Conservation (phyloP, 306 rosid genomes). For the Prunus kanzakura region DNA sequence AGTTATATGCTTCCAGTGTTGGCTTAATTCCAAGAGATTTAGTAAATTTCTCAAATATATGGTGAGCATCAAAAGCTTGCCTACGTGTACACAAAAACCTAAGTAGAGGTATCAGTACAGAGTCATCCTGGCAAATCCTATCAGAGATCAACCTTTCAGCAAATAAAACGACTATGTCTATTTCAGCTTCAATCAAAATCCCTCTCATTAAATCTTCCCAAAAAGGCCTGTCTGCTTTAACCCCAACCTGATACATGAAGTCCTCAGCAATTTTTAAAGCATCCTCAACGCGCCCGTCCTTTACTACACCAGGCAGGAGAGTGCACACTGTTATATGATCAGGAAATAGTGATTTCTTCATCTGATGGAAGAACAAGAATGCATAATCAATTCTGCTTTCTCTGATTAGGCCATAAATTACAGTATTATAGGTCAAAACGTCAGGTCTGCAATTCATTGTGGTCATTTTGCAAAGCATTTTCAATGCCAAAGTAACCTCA, state of each 20-base stretch:
- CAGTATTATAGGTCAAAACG: constrained; percentile 78
- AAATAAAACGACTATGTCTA: constrained; percentile 52
- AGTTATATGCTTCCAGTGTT: constrained; percentile 66
- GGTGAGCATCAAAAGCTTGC: constrained; percentile 62
- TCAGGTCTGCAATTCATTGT: constrained; percentile 70
- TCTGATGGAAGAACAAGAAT: constrained; percentile 90
- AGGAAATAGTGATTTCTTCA: constrained; percentile 82
- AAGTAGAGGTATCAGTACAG: constrained; percentile 60
- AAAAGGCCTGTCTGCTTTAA: constrained; percentile 40
- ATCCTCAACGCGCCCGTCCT: constrained; percentile 57
- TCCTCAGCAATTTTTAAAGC: constrained; percentile 54
- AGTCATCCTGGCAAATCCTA: constrained; percentile 61
- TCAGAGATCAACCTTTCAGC: constrained; percentile 60
- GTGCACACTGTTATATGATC: constrained; percentile 84
- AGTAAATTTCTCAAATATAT: constrained; percentile 63
- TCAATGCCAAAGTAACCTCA: constrained; percentile 67
- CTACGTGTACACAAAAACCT: constrained; percentile 55
- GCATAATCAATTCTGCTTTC: constrained; percentile 66
- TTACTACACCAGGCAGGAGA: constrained; percentile 76
- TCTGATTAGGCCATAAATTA: constrained; percentile 71
- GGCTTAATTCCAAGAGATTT: constrained; percentile 56
- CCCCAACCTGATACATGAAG: constrained; percentile 44
- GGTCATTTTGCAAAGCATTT: constrained; percentile 67
- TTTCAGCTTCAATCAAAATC: constrained; percentile 59
- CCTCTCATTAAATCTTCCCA: constrained; percentile 83